Percentiles rank a stretch among this genome's conserved stretches.
Conservation (phyloP, 805 yeast species). For the Yarrowia osloensis region DNA sequence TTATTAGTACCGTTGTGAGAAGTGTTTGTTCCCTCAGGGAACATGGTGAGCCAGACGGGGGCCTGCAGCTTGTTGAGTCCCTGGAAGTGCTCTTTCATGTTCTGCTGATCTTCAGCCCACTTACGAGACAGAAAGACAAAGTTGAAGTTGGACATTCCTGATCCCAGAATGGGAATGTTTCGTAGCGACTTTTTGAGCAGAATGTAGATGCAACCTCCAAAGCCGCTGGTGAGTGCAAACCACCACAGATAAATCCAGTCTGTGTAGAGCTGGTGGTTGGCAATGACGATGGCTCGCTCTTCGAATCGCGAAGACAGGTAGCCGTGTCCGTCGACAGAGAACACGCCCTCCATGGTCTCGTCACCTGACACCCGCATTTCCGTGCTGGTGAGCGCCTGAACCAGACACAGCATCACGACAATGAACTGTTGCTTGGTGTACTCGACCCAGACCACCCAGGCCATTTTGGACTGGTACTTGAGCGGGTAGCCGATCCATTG, state of each 20-base stretch:
- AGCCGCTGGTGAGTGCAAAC: slow-evolving; percentile 65
- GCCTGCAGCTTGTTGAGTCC: slow-evolving; percentile 51
- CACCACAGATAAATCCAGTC: slow-evolving; percentile 96
- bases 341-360: slow-evolving; percentile 37
- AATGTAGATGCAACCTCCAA: slow-evolving; percentile 67
- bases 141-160: slow-evolving; percentile 76
- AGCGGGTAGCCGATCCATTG: slow-evolving; percentile 42
- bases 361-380: slow-evolving; percentile 40
- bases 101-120: slow-evolving; percentile 75
- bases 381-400: slow-evolving; percentile 41
- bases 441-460: slow-evolving; percentile 41
- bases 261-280: slow-evolving; percentile 92
- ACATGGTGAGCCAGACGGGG: slow-evolving; percentile 70
- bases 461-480: slow-evolving; percentile 35
- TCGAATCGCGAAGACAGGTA: slow-evolving; percentile 42
- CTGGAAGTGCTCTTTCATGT: slow-evolving; percentile 56
- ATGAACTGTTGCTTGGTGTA: slow-evolving; percentile 43
- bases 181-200: slow-evolving; percentile 74
- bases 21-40: slow-evolving; percentile 94
- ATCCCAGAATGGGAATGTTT: slow-evolving; percentile 74
- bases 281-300: slow-evolving; percentile 63
- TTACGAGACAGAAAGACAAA: slow-evolving; percentile 81
- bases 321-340: slow-evolving; percentile 36
- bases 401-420: slow-evolving; percentile 37
- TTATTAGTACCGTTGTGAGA: slow-evolving; percentile 63